phyloP scores from a whole-genome alignment of 2,329 filamentous ascomycete species.

The Calonectria pseudoturangicola region DNA sequence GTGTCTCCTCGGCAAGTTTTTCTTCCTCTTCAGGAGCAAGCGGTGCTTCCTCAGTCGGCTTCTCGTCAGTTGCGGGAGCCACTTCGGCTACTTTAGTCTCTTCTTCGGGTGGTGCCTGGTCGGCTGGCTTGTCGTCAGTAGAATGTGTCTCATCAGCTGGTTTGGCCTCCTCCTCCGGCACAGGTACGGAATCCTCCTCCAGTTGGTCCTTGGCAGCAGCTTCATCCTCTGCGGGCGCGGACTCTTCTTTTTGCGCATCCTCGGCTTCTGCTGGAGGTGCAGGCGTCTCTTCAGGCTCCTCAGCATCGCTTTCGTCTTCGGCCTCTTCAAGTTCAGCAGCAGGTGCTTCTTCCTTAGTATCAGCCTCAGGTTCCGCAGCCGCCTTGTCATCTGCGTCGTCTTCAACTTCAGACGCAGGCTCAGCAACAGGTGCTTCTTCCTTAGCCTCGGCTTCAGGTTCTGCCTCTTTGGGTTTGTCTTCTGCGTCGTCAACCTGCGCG shows the following conservation, averaged over 20 bases:
- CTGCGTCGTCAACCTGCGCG: slow-evolving; percentile 32
- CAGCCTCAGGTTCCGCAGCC: neutral
- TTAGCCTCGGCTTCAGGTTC: slow-evolving; percentile 29
- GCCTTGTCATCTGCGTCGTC: slow-evolving; percentile 22
- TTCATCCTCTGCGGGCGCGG: neutral
- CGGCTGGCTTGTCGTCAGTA: slow-evolving; percentile 41
- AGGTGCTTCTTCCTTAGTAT: slow-evolving; percentile 13
- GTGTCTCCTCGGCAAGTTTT: slow-evolving; percentile 29
- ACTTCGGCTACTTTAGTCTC: slow-evolving; percentile 33
- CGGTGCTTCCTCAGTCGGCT: slow-evolving; percentile 39
- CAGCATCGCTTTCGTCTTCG: slow-evolving; percentile 11
- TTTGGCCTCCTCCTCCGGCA: slow-evolving; percentile 35
- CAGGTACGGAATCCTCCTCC: slow-evolving; percentile 23
- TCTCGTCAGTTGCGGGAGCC: slow-evolving; percentile 20
- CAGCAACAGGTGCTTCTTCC: slow-evolving; percentile 24
- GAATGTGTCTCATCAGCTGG: slow-evolving; percentile 21
- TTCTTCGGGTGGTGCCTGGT: slow-evolving; percentile 36
- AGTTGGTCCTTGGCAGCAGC: slow-evolving; percentile 28
- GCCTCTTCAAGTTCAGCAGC: slow-evolving; percentile 32
- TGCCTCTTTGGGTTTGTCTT: slow-evolving; percentile 17
- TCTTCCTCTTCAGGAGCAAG: slow-evolving; percentile 34
- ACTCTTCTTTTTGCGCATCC: slow-evolving; percentile 20
- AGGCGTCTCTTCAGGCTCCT: slow-evolving; percentile 33
- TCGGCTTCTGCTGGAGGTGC: neutral
- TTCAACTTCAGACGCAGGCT: neutral